Evolutionary conservation across 768 basidiomycete genomes (phyloP).

Genomic region (Leccinum ochraceum): DNA sequence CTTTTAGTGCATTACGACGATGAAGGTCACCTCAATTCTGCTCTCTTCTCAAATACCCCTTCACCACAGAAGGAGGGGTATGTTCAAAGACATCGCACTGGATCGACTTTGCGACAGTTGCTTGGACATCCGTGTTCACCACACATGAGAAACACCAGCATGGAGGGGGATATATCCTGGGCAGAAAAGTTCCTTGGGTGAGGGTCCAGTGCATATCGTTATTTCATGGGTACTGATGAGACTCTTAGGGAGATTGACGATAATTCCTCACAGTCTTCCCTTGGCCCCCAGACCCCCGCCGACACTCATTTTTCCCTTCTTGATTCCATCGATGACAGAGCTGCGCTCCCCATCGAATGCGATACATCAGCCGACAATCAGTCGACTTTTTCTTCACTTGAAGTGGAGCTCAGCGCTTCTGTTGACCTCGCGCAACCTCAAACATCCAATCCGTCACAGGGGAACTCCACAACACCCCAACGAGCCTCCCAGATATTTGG

Average conservation of each 20-base stretch:
- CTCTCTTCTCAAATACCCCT: constrained; percentile 66
- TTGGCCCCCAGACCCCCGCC: constrained; percentile 54
- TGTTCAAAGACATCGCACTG: constrained; percentile 58
- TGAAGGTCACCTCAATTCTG: constrained; percentile 58
- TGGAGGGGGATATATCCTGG: constrained; percentile 82
- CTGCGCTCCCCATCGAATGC: constrained; percentile 47
- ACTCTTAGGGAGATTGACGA: constrained; percentile 45
- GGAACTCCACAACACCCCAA: constrained; percentile 53
- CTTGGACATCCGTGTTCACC: constrained; percentile 53
- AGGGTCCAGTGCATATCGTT: constrained; percentile 18
- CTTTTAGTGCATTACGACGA: constrained; percentile 74
- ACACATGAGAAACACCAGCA: constrained; percentile 35
- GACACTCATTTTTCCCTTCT: constrained; percentile 40
- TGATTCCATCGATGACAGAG: constrained; percentile 37
- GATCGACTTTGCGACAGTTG: constrained; percentile 74
- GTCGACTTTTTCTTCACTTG: constrained; percentile 65
- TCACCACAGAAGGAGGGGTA: constrained; percentile 39
- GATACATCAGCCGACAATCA: constrained; percentile 41
- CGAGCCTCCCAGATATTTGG: constrained; percentile 76
- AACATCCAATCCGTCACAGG: constrained; percentile 33
- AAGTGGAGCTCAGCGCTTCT: constrained; percentile 66
- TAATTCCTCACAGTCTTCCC: constrained; percentile 46
- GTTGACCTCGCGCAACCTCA: constrained; percentile 38
- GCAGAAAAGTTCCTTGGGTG: constrained; percentile 75
- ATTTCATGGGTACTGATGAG: constrained; percentile 12